Percentiles rank a stretch among this genome's conserved stretches.
These are phyloP conservation scores for Blastomyces percursus DNA, from an alignment of 2,329 filamentous ascomycete genomes.

Conservation along the genomic window DNA sequence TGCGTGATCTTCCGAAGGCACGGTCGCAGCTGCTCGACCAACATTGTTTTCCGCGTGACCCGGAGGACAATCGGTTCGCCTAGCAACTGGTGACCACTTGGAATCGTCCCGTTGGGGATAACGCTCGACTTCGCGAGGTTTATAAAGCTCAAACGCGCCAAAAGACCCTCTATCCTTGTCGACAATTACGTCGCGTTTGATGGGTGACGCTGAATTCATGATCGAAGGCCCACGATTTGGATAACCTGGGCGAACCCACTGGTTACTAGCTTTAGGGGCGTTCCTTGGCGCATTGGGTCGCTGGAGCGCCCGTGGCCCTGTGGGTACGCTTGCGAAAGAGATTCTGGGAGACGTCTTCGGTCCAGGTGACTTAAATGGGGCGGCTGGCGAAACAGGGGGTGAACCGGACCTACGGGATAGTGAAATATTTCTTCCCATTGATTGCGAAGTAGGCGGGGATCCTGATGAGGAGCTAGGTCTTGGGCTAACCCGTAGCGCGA, in stretches of 20 bases:
- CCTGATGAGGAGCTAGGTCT: slow-evolving; percentile 16
- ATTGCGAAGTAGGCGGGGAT: slow-evolving; percentile 16
- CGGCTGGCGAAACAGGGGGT: slow-evolving; percentile 10
- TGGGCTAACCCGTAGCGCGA: slow-evolving; percentile 8
- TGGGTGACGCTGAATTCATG: slow-evolving; percentile 11
- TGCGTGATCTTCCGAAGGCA: not conserved
- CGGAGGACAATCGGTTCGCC: not conserved
- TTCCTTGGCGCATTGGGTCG: slow-evolving; percentile 23
- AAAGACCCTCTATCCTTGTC: slow-evolving; percentile 16
- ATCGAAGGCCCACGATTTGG: slow-evolving; percentile 10
- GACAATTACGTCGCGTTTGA: slow-evolving; percentile 26
- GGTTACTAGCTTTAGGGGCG: slow-evolving; percentile 27
- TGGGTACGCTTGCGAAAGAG: slow-evolving; percentile 29
- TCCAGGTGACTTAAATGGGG: slow-evolving; percentile 11
- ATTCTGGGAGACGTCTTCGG: slow-evolving; percentile 29
- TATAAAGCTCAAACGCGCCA: not conserved
- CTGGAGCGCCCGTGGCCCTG: slow-evolving; percentile 32
- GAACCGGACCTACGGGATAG: slow-evolving; percentile 22
- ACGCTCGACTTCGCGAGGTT: not conserved
- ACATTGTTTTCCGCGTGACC: not conserved
- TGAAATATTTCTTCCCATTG: slow-evolving; percentile 18
- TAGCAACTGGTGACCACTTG: not conserved
- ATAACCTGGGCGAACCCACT: slow-evolving; percentile 31
- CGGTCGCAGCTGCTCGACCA: not conserved
- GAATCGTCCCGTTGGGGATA: not conserved